phyloP scores from a whole-genome alignment of 2,329 filamentous ascomycete genomes.

The Colletotrichum sp. region DNA sequence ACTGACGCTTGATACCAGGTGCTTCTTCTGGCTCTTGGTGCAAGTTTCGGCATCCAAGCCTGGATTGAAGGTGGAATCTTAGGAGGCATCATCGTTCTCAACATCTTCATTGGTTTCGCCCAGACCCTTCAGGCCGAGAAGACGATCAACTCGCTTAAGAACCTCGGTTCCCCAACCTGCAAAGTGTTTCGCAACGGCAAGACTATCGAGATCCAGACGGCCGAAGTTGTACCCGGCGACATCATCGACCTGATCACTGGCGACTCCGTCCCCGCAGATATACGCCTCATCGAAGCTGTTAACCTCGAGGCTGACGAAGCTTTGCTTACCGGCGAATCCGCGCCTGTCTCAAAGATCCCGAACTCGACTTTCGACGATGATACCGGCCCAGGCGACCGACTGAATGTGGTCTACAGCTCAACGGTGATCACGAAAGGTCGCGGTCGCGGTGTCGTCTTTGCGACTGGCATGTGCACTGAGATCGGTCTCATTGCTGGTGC shows the following conservation, averaged over 20 bases:
- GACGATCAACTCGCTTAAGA: slow-evolving; percentile 52
- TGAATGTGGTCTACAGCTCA: slow-evolving; percentile 68
- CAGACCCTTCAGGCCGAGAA: slow-evolving; percentile 53
- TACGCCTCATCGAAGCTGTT: slow-evolving; percentile 61
- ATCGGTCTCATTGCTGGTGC: slow-evolving; percentile 64
- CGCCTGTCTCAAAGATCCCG: slow-evolving; percentile 61
- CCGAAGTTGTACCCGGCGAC: slow-evolving; percentile 61
- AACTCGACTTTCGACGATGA: slow-evolving; percentile 44
- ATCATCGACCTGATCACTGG: slow-evolving; percentile 59
- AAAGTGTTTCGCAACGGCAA: slow-evolving; percentile 47
- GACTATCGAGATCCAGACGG: slow-evolving; percentile 40
- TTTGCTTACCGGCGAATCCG: slow-evolving; percentile 67
- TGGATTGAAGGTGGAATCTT: slow-evolving; percentile 67
- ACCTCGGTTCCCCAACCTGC: slow-evolving; percentile 47
- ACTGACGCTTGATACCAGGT: slow-evolving; percentile 34
- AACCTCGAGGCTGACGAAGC: slow-evolving; percentile 74
- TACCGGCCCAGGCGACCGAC: slow-evolving; percentile 59
- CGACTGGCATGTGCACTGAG: slow-evolving; percentile 66
- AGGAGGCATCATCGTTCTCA: slow-evolving; percentile 61
- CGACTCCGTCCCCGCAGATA: slow-evolving; percentile 66
- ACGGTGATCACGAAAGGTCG: slow-evolving; percentile 67
- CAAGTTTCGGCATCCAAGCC: slow-evolving; percentile 62
- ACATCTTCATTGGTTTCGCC: slow-evolving; percentile 58
- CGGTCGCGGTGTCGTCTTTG: slow-evolving; percentile 64
- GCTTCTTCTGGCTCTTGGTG: slow-evolving; percentile 61